Percentiles rank a stretch among this genome's conserved stretches.
Conservation (phyloP, 257 asterid species). For the Primulina tabacum region DNA sequence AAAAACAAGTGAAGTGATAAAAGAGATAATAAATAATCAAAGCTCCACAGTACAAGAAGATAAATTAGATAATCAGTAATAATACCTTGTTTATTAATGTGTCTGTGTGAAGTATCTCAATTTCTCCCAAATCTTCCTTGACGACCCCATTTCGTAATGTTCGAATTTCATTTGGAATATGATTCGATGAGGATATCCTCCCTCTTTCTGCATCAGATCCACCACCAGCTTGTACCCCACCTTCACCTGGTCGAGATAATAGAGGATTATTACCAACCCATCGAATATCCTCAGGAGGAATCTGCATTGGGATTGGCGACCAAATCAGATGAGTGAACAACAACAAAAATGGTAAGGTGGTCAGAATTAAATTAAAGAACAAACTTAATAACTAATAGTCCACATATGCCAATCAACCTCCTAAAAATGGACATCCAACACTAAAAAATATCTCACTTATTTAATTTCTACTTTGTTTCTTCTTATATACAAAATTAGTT, state of each 20-base stretch:
- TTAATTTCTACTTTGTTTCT: background rate
- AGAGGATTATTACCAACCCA: slow-evolving; percentile 93
- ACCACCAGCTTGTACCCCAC: slow-evolving; percentile 32
- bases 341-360: background rate
- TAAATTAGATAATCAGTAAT: background rate
- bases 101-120: slow-evolving; percentile 84
- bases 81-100: slow-evolving; percentile 80
- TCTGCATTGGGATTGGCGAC: slow-evolving; percentile 41
- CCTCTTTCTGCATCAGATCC: slow-evolving; percentile 51
- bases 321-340: slow-evolving; percentile 2
- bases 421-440: slow-evolving; percentile 9
- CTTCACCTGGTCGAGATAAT: slow-evolving; percentile 48
- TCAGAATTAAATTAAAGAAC: slow-evolving; percentile 12
- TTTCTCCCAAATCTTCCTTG: slow-evolving; percentile 48
- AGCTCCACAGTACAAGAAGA: background rate
- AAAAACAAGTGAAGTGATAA: slow-evolving; percentile 16
- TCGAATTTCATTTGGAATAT: slow-evolving; percentile 41
- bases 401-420: slow-evolving; percentile 7
- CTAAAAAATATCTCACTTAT: background rate
- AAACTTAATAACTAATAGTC: slow-evolving; percentile 9
- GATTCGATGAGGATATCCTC: slow-evolving; percentile 44
- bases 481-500: background rate
- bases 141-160: slow-evolving; percentile 50
- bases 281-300: slow-evolving; percentile 76
- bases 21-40: background rate